Percentiles rank a stretch among this genome's conserved stretches.
These are phyloP conservation scores for Tremella mesenterica DNA, from an alignment of 768 basidiomycete genomes.

Conservation along the genomic window DNA sequence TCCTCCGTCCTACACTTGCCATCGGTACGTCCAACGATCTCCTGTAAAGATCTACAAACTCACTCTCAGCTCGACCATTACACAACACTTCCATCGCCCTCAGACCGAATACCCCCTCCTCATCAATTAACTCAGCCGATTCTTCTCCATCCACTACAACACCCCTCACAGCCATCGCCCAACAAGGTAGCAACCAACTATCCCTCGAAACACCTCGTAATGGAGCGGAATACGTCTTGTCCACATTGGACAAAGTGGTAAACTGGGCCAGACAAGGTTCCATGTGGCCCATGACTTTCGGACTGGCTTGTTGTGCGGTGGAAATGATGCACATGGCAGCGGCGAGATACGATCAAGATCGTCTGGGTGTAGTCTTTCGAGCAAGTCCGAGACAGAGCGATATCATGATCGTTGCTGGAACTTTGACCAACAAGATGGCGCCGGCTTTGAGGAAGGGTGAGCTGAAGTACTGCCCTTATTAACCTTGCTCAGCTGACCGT, in stretches of 20 bases:
- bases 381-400: constrained; percentile 97
- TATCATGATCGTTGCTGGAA: constrained; percentile 99
- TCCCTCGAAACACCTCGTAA: constrained; percentile 83
- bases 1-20: constrained; percentile 12
- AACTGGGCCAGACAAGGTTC: constrained; percentile 98
- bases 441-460: constrained; percentile 80
- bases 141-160: constrained; percentile 39
- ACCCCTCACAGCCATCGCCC: constrained; percentile 56
- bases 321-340: constrained; percentile 93
- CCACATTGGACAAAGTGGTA: constrained; percentile 88
- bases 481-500: not conserved
- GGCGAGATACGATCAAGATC: constrained; percentile 95
- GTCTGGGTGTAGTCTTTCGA: constrained; percentile 94
- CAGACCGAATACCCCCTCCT: constrained; percentile 35
- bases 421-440: constrained; percentile 99
- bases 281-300: constrained; percentile 99
- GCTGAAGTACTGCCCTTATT: not conserved
- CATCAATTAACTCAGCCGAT: constrained; percentile 29
- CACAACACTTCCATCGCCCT: constrained; percentile 30
- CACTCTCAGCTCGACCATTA: constrained; percentile 26
- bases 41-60: not conserved
- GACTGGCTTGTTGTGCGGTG: constrained; percentile 96
- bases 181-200: constrained; percentile 69
- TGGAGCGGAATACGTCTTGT: constrained; percentile 87
- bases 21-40: constrained; percentile 9